phyloP scores from a whole-genome alignment of 1,284 basidiomycete species.

The Ceratobasidium sp. region DNA sequence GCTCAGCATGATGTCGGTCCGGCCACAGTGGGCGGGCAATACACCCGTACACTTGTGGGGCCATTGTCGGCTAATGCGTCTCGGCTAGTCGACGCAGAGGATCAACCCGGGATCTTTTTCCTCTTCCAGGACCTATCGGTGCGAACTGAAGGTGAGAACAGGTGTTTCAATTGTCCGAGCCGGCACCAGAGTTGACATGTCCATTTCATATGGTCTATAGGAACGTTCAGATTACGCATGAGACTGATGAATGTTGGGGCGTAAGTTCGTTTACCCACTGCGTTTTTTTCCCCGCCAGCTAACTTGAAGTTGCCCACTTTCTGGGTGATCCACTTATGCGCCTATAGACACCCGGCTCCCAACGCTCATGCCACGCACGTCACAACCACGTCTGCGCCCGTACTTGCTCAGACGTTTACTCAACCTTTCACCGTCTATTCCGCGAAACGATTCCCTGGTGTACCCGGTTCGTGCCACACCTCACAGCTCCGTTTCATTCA shows the following conservation, averaged over 20 bases:
- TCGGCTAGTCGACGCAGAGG: slow-evolving; percentile 84
- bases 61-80: slow-evolving; percentile 87
- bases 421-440: slow-evolving; percentile 92
- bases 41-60: slow-evolving; percentile 89
- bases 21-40: slow-evolving; percentile 55
- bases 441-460: slow-evolving; percentile 92
- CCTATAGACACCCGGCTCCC: slow-evolving; percentile 74
- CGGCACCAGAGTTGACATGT: background rate
- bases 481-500: slow-evolving; percentile 18
- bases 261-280: slow-evolving; percentile 64
- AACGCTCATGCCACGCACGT: slow-evolving; percentile 74
- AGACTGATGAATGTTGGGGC: slow-evolving; percentile 87
- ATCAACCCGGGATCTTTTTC: slow-evolving; percentile 87
- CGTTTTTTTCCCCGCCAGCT: slow-evolving; percentile 31
- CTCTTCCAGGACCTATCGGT: slow-evolving; percentile 90
- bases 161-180: background rate
- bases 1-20: slow-evolving; percentile 27
- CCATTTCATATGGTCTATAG: slow-evolving; percentile 55
- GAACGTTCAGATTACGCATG: slow-evolving; percentile 81
- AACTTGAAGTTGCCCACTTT: slow-evolving; percentile 15
- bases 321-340: slow-evolving; percentile 18
- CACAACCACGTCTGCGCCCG: slow-evolving; percentile 74
- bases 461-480: slow-evolving; percentile 73
- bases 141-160: slow-evolving; percentile 79
- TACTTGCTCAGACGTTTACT: slow-evolving; percentile 87